These are phyloP conservation scores for Podospora pseudocomata DNA, from an alignment of 495 filamentous ascomycete genomes.

Conservation along the genomic window DNA sequence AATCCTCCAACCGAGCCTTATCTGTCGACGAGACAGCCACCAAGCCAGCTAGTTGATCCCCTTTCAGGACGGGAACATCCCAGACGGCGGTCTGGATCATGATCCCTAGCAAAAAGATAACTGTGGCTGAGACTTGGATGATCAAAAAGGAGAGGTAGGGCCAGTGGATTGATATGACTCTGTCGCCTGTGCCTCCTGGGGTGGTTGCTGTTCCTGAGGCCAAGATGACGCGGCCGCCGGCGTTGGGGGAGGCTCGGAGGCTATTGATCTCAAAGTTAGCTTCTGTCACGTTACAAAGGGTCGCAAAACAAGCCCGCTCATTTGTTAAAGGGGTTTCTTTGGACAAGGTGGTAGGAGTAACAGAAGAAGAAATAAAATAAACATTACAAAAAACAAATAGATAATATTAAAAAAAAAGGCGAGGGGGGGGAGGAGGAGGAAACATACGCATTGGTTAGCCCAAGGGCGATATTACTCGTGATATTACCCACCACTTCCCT, in stretches of 20 bases:
- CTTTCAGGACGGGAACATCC: constrained; percentile 27
- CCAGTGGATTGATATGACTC: constrained; percentile 25
- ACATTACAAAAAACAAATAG: too few species aligned
- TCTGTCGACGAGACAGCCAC: constrained; percentile 25
- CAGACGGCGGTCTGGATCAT: constrained; percentile 32
- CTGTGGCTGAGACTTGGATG: constrained; percentile 18
- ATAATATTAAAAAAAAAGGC: too few species aligned
- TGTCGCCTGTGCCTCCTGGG: constrained; percentile 9
- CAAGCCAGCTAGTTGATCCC: constrained; percentile 22
- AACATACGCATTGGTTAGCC: constrained; percentile 19
- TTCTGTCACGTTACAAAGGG: background rate
- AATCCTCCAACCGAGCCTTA: constrained; percentile 20
- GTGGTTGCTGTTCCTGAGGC: background rate
- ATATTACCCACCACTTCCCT: constrained; percentile 18
- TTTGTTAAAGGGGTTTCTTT: too few species aligned
- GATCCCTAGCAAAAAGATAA: constrained; percentile 23
- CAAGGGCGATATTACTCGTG: constrained; percentile 26
- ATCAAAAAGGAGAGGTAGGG: constrained; percentile 26
- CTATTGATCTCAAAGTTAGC: background rate
- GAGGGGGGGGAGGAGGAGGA: background rate
- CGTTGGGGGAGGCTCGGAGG: background rate
- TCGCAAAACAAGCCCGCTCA: background rate
- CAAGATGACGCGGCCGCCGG: background rate
- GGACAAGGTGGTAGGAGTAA: too few species aligned
- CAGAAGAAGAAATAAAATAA: too few species aligned